Base-by-base conservation (phyloP, 2,329 filamentous ascomycete genomes). In the Didymella glomerata region DNA sequence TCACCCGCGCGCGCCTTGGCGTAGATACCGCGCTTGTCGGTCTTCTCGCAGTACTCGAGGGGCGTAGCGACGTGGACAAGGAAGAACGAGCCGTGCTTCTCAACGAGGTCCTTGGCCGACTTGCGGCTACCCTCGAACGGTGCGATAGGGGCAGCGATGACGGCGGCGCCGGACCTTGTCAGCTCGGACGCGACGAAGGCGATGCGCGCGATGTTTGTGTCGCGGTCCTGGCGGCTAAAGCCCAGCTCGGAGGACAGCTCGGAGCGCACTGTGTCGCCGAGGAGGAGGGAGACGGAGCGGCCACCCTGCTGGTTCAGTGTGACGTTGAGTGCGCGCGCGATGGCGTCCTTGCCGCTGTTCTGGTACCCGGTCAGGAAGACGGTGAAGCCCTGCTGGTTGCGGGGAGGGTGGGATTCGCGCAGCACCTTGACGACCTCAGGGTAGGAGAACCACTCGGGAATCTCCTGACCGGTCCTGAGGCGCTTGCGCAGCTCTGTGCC, bases 361-460 rank as follows among this genome's bases (percentile, higher is more conserved):
- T 91, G 90, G 85, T 95, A 97, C 62, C 95, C 95, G 3, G 95
- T 98, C 67, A 99, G 85, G 88, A 99, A 97, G 80, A 99, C 86
- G 64, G 95, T 98, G 87, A 99, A 99, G 65, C 95, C 95, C 84
- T 99, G 96, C 75, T 90, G 86, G 71, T 87, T 89, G 68, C 95
- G 91, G 50, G 96, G 88, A 48, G 94, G 95, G 84, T 98, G 95
- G 69, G 94, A 96, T 83, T 99, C 93, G 73, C 95, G 90, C 63
- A 99, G 90, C 48, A 98, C 95, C 80, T 88, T 89, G 81, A 99
- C 95, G 70, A 99, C 95, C 83, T 99, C 95, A 63, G 95, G 94
- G 85, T 99, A 99, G 30, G 95, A 98, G 86, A 99, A 99, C 95
- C 95, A 99, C 81, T 96, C 93, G 69, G 95, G 95, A 71, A 99